Base-by-base conservation (phyloP, 2,329 filamentous ascomycete genomes). In the Fusarium redolens region DNA sequence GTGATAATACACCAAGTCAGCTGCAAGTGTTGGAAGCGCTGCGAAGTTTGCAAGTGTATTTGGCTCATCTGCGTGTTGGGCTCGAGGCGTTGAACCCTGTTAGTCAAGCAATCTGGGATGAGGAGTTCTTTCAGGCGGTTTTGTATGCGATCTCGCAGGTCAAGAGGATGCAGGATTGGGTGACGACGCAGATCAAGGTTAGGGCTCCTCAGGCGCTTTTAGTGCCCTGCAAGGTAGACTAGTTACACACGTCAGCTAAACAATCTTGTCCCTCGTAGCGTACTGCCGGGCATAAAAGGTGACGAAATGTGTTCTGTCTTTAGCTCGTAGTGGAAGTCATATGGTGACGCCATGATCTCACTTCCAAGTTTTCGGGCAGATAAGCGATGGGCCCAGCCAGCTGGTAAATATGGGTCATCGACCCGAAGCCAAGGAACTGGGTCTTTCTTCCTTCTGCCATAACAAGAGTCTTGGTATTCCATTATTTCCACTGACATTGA, bases 291-390 rank as follows among this genome's bases (percentile, higher is more conserved):
- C 25, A 25, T 25, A 25, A 25, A 25, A 25, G 25, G 25, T 25
- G 25, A 25, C 25, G 25, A 25, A 25, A 25, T 25, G 25, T 2
- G 25, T 25, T 25, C 25, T 4, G 25, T 25, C 25, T 25, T 4
- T 25, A 25, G 25, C 25, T 25, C 25, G 25, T 25, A 25, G 5
- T 25, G 25, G 25, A 25, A 25, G 25, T 25, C 25, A 33, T 44
- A 56, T 40, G n/a, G 50, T 61, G 59, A 57, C 50, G 59, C 25
- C 30, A 61, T 57, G 13, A 31, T 61, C 55, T 22, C 18, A 18
- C 10, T 57, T 57, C 31, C 55, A 57, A 30, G 22, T 57, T 57
- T 56, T 31, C 28, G 20, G 11, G 35, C 13, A 48, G 28, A 38
- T 51, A 15, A 54, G 57, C 33, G 25, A 51, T 30, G 14, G 11